These are phyloP conservation scores for Phoma sp. DNA, from an alignment of 2,329 filamentous ascomycete species.

Conservation along the genomic window DNA sequence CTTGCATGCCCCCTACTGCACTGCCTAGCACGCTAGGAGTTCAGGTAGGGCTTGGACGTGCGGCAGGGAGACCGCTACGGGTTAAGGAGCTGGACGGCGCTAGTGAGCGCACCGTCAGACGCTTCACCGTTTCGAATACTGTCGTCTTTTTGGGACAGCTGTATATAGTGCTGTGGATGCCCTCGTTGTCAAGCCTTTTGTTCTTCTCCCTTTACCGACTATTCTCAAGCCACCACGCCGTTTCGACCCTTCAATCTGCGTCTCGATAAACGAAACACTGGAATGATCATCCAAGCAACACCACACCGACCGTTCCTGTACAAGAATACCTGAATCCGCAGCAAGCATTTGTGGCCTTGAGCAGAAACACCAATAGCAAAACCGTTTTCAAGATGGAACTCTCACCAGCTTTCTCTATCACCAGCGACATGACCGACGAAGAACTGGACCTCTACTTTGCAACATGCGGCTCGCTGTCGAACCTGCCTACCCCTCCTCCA, in stretches of 20 bases:
- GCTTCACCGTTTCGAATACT: constrained; percentile 37
- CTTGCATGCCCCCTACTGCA: constrained; percentile 20
- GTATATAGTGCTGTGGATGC: constrained; percentile 34
- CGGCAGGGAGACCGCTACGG: constrained; percentile 33
- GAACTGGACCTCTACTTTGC: constrained; percentile 51
- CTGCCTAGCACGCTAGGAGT: constrained; percentile 16
- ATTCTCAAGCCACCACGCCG: constrained; percentile 9
- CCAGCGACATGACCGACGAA: constrained; percentile 47
- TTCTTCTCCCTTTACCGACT: constrained; percentile 28
- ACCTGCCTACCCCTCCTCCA: constrained; percentile 51
- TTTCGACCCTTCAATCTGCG: constrained; percentile 14
- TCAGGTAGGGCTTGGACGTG: constrained; percentile 24
- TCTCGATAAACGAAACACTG: constrained; percentile 13
- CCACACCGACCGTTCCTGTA: constrained; percentile 16
- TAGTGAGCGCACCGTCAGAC: constrained; percentile 34
- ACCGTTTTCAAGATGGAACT: constrained; percentile 30
- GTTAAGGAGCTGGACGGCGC: constrained; percentile 22
- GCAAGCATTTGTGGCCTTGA: background rate
- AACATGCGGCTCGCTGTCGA: constrained; percentile 49
- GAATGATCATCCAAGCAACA: constrained; percentile 25
- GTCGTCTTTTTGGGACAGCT: constrained; percentile 21
- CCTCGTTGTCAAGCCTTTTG: constrained; percentile 20
- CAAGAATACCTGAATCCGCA: constrained; percentile 10
- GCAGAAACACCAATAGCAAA: background rate
- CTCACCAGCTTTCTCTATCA: constrained; percentile 36